Base-by-base conservation (phyloP, 2,329 filamentous ascomycete genomes). In the Torrubiellomyces zombiae region DNA sequence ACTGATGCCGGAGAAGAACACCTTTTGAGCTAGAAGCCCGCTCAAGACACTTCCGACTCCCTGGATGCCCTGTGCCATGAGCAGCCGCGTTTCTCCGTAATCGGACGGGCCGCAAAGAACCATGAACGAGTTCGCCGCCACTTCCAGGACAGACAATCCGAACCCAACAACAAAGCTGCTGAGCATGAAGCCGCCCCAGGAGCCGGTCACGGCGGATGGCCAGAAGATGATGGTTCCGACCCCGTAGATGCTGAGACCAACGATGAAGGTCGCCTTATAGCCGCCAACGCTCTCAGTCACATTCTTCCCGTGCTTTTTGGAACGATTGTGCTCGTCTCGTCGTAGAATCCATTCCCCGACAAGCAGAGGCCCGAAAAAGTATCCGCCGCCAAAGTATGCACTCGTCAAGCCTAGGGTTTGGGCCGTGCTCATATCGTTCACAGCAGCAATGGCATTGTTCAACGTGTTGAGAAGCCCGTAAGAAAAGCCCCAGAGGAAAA, bases 401-500 rank as follows among this genome's bases (percentile, higher is more conserved):
- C 65, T 69, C 13, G 75, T 76, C 19, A 82, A 60, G 2, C 72
- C 73, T 3, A 81, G 53, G 0, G 65, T 73, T 44, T 82, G 62
- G 6, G 66, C 60, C 0, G 58, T 47, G 1, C 58, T 64, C 59
- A 77, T 74, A 13, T 63, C 40, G 9, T 73, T 63, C 5, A 81
- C 63, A 9, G 50, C 42, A 18, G 75, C 68, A 26, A 82, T 73
- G 14, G 70, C 69, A 12, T 62, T 63, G 44, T 92, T 92, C 15
- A 94, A 63, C 0, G 75, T 76, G 39, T 89, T 82, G 5, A 93
- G 58, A 2, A 93, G 62, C 1, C 85, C 85, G 38, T 93, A 93
- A 0, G 82, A 83, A 29, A 93, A 76, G 0, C 85, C 85, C 83
- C 82, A 92, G 3, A 93, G 56, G 34, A 92, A 72, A 51, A 93